Evolutionary conservation across 768 basidiomycete species (phyloP), one percentile per base, ranked within the genome.

Genomic region (Termitomyces sp.): DNA sequence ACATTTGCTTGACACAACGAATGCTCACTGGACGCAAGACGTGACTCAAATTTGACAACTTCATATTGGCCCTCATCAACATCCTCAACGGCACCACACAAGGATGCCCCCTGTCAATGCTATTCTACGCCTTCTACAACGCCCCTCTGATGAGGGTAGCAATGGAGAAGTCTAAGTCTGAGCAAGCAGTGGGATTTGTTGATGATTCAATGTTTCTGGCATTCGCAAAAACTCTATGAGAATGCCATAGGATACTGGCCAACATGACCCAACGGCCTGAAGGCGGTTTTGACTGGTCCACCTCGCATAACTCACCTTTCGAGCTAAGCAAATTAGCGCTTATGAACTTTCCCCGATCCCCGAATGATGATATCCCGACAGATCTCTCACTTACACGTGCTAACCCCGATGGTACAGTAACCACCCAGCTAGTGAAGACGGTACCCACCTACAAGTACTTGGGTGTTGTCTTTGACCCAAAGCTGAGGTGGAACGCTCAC

Each of bases 121-220:
- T 47, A 1, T n/a, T 40, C 16, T 51, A 51, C 25, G 38, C 50
- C 5, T 51, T 51, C 15, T 51, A 51, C 39, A 51, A 51, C 16
- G 27, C 46, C n/a, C 35, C n/a, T 20, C 44, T 35, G 1, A 10
- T n/a, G 3, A 12, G 10, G 22, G 18, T 43, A 22, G 25, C 22
- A 18, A 25, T 7, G 53, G 0, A 20, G 56, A 1, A 43, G 18
- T 10, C 25, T 1, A 31, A 44, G 2, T 32, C 53, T 3, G 65
- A 72, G 43, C 22, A 59, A 0, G 47, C 68, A 2, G 42, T 65
- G 7, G 68, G 64, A 0, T 75, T 70, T 35, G 65, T 73, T 0
- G 68, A 76, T 32, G 64, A 75, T 40, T 63, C 59, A 0, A 64
- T 62, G 1, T 55, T 73, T 0, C n/a, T 74, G 0, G 73, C 70